phyloP scores from a whole-genome alignment of 495 filamentous ascomycete species.

The Cryomyces minteri region DNA sequence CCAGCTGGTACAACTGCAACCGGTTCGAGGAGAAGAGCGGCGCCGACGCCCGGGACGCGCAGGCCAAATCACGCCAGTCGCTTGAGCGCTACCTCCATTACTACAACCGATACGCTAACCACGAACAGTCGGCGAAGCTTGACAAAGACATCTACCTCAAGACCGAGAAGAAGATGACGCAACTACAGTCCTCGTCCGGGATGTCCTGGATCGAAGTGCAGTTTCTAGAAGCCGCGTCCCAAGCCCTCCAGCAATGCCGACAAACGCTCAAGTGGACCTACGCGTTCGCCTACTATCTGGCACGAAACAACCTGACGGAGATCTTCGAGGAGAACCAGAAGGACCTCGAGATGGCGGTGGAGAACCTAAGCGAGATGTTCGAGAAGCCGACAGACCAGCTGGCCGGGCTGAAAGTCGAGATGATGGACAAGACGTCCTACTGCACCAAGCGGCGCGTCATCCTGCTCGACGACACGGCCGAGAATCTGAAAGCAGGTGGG shows the following conservation, averaged over 20 bases:
- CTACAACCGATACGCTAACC: conserved; percentile 96
- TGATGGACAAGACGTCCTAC: conserved; percentile 94
- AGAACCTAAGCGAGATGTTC: conserved; percentile 91
- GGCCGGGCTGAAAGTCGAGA: conserved; percentile 76
- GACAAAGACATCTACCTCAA: conserved; percentile 92
- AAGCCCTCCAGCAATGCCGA: conserved; percentile 84
- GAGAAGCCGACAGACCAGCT: conserved; percentile 83
- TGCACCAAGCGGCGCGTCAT: conserved; percentile 87
- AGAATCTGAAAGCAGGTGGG: conserved; percentile 75
- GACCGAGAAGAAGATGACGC: conserved; percentile 98
- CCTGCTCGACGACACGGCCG: conserved; percentile 74
- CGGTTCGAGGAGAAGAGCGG: conserved; percentile 92
- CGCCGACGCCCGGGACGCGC: conserved; percentile 69
- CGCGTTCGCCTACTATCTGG: conserved; percentile 91
- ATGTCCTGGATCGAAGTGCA: conserved; percentile 99
- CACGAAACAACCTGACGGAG: conserved; percentile 84
- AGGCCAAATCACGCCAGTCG: conserved; percentile 74
- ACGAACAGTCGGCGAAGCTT: conserved; percentile 92
- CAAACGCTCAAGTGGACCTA: conserved; percentile 99
- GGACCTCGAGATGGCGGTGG: conserved; percentile 90
- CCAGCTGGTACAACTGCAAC: conserved; percentile 99
- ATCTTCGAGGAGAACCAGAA: conserved; percentile 99
- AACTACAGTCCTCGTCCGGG: conserved; percentile 75
- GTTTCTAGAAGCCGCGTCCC: conserved; percentile 81
- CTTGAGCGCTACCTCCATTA: conserved; percentile 93